Conservation (phyloP, 2,329 filamentous ascomycete genomes). For the Botrytis squamosa region DNA sequence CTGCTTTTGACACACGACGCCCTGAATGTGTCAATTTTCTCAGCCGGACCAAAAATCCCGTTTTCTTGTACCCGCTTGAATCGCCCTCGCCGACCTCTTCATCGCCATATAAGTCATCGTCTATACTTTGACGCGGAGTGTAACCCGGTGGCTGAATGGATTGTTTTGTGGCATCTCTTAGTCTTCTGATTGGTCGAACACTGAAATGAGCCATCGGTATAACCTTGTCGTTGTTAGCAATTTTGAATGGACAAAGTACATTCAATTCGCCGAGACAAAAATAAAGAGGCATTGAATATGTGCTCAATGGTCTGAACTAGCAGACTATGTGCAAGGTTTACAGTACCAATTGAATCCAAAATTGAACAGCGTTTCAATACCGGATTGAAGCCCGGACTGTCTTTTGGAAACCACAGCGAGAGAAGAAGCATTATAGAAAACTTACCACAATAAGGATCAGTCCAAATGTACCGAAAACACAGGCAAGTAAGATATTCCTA, state of each 20-base stretch:
- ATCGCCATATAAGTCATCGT: constrained; percentile 26
- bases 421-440: neutral
- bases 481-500: constrained; percentile 77
- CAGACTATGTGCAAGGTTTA: neutral
- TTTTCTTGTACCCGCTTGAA: constrained; percentile 35
- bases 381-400: neutral
- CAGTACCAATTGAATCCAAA: neutral
- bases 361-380: neutral
- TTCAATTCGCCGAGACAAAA: neutral
- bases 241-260: neutral
- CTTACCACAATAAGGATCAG: constrained; percentile 61
- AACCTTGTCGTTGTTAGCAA: constrained; percentile 40
- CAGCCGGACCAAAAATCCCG: constrained; percentile 36
- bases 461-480: constrained; percentile 79
- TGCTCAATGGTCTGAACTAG: neutral
- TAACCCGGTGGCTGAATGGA: constrained; percentile 38
- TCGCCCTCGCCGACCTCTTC: constrained; percentile 29
- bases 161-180: constrained; percentile 38
- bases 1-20: constrained; percentile 33
- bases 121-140: constrained; percentile 36
- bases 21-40: constrained; percentile 31
- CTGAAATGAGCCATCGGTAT: constrained; percentile 80
- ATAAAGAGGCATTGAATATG: neutral
- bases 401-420: neutral
- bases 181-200: constrained; percentile 61